Evolutionary conservation across 2,329 filamentous ascomycete genomes (phyloP).

Genomic region (Epichloe gansuensis): DNA sequence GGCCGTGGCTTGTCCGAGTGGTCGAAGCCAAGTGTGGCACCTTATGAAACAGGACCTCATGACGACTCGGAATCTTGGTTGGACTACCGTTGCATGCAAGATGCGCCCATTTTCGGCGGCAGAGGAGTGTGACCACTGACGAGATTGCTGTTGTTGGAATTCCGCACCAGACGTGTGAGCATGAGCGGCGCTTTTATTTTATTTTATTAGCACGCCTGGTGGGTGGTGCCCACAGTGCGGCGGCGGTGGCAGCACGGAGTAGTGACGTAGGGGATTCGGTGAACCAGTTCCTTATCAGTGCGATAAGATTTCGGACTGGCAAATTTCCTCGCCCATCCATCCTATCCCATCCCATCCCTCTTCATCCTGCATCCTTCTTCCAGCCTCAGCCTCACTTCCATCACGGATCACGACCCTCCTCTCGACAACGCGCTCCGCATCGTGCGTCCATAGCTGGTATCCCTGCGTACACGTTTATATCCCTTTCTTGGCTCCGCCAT

Average conservation of each 20-base stretch:
- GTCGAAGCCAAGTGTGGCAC: slow-evolving; percentile 32
- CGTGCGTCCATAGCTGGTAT: background rate
- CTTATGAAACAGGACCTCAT: slow-evolving; percentile 35
- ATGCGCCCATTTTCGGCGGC: slow-evolving; percentile 10
- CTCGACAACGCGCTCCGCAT: background rate
- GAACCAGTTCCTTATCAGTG: background rate
- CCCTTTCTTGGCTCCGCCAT: slow-evolving; percentile 21
- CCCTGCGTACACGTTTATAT: too few species aligned
- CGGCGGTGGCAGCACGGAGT: background rate
- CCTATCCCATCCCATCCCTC: background rate
- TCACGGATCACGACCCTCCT: background rate
- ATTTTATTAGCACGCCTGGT: too few species aligned
- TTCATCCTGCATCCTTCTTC: background rate
- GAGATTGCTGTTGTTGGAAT: background rate
- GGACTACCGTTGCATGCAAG: slow-evolving; percentile 1
- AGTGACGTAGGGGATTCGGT: slow-evolving; percentile 11
- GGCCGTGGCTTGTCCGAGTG: slow-evolving; percentile 18
- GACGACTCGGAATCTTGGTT: slow-evolving; percentile 16
- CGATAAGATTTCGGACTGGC: slow-evolving; percentile 1
- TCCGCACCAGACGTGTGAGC: background rate
- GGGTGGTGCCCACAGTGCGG: background rate
- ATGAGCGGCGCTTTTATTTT: too few species aligned
- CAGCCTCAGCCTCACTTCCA: background rate
- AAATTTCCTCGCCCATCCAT: background rate
- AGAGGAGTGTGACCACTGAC: background rate